These are phyloP conservation scores for Trypanosoma scelopori DNA, from an alignment of 208 protist genomes.

Conservation along the genomic window DNA sequence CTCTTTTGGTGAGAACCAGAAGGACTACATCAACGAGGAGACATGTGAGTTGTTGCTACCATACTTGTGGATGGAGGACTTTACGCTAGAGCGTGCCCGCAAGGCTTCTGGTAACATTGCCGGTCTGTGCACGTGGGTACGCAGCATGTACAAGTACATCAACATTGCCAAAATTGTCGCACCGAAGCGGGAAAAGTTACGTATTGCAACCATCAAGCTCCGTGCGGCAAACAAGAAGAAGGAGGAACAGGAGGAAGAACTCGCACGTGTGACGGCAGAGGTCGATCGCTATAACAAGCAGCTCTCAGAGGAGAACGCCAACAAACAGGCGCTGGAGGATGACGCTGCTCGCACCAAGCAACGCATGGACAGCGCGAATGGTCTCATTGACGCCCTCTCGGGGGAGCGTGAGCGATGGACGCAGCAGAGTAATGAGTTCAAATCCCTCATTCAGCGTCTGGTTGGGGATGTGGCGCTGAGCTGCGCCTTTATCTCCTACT, in stretches of 20 bases:
- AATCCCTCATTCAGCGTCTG: conserved; percentile 93
- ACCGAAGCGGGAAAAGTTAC: conserved; percentile 95
- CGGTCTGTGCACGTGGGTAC: conserved; percentile 96
- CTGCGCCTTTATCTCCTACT: conserved; percentile 98
- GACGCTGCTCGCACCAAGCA: conserved; percentile 95
- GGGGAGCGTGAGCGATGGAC: conserved; percentile 97
- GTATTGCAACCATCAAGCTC: conserved; percentile 89
- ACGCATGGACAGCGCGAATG: conserved; percentile 96
- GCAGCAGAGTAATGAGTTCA: conserved; percentile 96
- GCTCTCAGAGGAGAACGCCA: conserved; percentile 92
- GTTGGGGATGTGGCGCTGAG: conserved; percentile 97
- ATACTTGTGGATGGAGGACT: conserved; percentile 96
- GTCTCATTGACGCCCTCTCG: conserved; percentile 96
- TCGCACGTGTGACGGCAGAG: conserved; percentile 93
- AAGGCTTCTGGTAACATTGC: conserved; percentile 92
- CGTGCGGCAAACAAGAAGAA: conserved; percentile 94
- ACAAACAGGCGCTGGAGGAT: conserved; percentile 97
- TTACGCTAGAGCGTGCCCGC: conserved; percentile 92
- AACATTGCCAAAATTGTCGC: conserved; percentile 96
- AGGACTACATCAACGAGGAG: conserved; percentile 98
- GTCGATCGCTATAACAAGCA: conserved; percentile 93
- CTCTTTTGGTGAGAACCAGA: conserved; percentile 83
- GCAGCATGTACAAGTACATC: conserved; percentile 97
- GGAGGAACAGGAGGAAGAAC: conserved; percentile 94
- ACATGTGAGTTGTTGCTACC: conserved; percentile 97